These are phyloP conservation scores for Colletotrichum zoysiae DNA, from an alignment of 2,329 filamentous ascomycete species.

Conservation along the genomic window DNA sequence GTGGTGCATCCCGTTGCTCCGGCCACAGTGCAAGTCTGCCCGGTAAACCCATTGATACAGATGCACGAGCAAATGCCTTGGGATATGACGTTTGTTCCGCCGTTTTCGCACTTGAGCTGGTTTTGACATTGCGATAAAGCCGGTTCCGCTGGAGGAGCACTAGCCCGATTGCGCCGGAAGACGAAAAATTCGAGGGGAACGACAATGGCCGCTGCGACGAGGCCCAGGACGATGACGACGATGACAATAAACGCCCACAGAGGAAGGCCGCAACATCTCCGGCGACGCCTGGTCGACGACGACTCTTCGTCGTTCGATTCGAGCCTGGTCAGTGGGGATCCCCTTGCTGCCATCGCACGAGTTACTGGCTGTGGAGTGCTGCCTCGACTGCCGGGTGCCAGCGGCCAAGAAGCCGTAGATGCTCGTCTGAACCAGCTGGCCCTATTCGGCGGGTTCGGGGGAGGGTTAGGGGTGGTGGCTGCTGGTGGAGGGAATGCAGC, in stretches of 20 bases:
- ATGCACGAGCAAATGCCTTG: conserved; percentile 83
- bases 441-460: conserved; percentile 60
- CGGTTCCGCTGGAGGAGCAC: conserved; percentile 50
- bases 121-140: conserved; percentile 67
- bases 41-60: conserved; percentile 88
- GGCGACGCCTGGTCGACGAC: conserved; percentile 54
- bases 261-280: conserved; percentile 87
- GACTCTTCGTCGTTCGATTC: conserved; percentile 45
- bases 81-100: conserved; percentile 80
- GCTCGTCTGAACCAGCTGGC: conserved; percentile 57
- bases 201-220: conserved; percentile 85
- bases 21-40: conserved; percentile 62
- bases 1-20: conserved; percentile 66
- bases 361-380: conserved; percentile 34
- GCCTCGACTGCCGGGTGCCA: conserved; percentile 49
- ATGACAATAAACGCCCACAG: conserved; percentile 80
- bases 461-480: conserved; percentile 58
- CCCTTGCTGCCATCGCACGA: conserved; percentile 37
- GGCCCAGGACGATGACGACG: conserved; percentile 73
- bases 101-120: conserved; percentile 79
- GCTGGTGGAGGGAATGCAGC: conserved; percentile 74
- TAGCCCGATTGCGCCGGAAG: conserved; percentile 61
- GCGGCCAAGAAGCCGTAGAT: conserved; percentile 61
- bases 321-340: conserved; percentile 22
- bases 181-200: conserved; percentile 78